phyloP scores from a whole-genome alignment of 129 eudicot species.

The Ambrosia trifida region DNA sequence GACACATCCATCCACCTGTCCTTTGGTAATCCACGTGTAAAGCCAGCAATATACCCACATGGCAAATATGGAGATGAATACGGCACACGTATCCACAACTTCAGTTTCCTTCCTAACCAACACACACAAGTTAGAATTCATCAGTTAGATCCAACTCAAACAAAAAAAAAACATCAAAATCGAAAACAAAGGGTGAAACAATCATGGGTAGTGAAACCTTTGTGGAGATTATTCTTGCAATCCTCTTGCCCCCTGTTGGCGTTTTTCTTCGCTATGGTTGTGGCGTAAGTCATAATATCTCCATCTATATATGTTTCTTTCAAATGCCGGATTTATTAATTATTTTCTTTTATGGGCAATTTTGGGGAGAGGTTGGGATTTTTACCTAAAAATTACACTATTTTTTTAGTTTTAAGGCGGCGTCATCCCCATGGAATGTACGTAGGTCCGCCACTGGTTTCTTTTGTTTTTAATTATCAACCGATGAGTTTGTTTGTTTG shows the following conservation, averaged over 20 bases:
- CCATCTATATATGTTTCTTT: not conserved
- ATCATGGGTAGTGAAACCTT: conserved; percentile 65
- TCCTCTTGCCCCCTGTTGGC: conserved; percentile 82
- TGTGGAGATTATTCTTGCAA: conserved; percentile 70
- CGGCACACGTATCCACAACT: conserved; percentile 19
- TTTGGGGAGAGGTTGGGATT: too few species aligned
- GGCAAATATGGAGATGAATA: not conserved
- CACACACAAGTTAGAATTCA: conserved; percentile 3
- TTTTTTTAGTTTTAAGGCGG: too few species aligned
- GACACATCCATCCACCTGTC: conserved; percentile 2
- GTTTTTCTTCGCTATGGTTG: conserved; percentile 88
- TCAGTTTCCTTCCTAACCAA: conserved; percentile 12
- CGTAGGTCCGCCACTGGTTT: too few species aligned
- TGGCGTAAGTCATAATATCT: conserved; percentile 49
- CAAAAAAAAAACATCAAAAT: not conserved
- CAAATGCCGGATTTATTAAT: too few species aligned
- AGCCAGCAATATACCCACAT: not conserved
- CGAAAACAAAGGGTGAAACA: not conserved
- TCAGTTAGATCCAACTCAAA: conserved; percentile 17
- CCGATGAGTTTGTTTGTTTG: too few species aligned
- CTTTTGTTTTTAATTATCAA: too few species aligned
- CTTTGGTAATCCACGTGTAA: conserved; percentile 26
- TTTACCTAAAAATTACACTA: too few species aligned
- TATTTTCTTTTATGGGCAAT: too few species aligned
- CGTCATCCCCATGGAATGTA: too few species aligned